phyloP scores from a whole-genome alignment of 768 basidiomycete species.

The Epithele typhae region DNA sequence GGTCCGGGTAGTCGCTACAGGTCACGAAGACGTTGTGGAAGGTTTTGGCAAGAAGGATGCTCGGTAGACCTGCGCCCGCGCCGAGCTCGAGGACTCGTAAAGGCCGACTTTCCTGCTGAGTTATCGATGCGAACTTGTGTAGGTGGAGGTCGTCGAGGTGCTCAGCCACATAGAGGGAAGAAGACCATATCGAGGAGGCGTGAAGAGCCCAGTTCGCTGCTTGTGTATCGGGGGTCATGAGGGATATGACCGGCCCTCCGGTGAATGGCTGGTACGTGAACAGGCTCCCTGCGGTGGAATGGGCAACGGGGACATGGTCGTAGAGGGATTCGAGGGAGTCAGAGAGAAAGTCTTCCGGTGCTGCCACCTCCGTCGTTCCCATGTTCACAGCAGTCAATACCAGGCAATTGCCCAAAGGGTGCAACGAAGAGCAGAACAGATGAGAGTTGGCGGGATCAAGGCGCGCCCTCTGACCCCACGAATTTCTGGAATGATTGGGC shows the following conservation, averaged over 20 bases:
- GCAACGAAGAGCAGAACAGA: too few relatives aligned
- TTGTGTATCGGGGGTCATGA: constrained; percentile 61
- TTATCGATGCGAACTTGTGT: constrained; percentile 21
- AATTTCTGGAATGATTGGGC: too few relatives aligned
- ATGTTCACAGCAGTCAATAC: neutral
- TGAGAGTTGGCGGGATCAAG: too few relatives aligned
- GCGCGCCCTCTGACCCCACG: too few relatives aligned
- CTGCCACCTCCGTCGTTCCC: constrained; percentile 13
- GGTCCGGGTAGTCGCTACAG: constrained; percentile 72
- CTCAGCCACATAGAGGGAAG: constrained; percentile 64
- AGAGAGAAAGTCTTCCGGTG: constrained; percentile 67
- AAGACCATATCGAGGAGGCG: constrained; percentile 72
- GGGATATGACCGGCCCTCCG: constrained; percentile 29
- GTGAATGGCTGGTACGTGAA: constrained; percentile 40
- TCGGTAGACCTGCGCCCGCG: constrained; percentile 70
- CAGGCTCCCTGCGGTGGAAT: constrained; percentile 49
- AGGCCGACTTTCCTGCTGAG: constrained; percentile 1
- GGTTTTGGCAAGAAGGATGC: constrained; percentile 57
- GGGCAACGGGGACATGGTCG: constrained; percentile 54
- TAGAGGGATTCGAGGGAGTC: constrained; percentile 61
- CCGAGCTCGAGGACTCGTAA: constrained; percentile 64
- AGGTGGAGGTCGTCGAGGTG: constrained; percentile 48
- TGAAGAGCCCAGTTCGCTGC: constrained; percentile 72
- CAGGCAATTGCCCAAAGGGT: too few relatives aligned
- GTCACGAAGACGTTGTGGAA: constrained; percentile 40